Conservation (phyloP, 306 rosid genomes). For the Alnus rubra region DNA sequence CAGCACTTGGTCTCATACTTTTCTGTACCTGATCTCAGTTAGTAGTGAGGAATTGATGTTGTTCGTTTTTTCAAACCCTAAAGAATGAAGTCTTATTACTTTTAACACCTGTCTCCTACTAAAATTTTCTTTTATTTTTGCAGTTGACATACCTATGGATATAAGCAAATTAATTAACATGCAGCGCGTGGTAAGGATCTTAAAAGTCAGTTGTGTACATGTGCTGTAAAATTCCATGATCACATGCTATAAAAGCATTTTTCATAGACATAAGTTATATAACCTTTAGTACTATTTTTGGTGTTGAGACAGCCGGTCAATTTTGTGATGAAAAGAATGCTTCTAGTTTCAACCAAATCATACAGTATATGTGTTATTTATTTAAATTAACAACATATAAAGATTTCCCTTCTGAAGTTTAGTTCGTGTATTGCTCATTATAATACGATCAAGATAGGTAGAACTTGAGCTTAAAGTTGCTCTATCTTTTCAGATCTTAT, state of each 20-base stretch:
- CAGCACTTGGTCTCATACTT: not conserved
- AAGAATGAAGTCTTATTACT: constrained; percentile 5
- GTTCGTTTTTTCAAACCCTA: constrained; percentile 1
- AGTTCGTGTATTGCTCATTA: not conserved
- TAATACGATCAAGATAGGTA: not conserved
- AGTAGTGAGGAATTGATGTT: not conserved
- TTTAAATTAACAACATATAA: not conserved
- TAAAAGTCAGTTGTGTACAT: constrained; percentile 21
- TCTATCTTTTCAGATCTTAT: constrained; percentile 60
- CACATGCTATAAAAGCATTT: not conserved
- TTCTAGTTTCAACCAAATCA: not conserved
- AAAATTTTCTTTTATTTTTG: constrained; percentile 29
- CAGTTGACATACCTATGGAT: constrained; percentile 84
- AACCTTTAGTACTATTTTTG: not conserved
- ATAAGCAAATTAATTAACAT: constrained; percentile 69
- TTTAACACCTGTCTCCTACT: constrained; percentile 5
- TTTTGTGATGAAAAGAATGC: not conserved
- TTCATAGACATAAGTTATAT: not conserved
- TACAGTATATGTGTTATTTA: too few relatives aligned
- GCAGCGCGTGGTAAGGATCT: constrained; percentile 76
- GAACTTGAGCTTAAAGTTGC: constrained; percentile 14
- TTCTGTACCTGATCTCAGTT: constrained; percentile 14
- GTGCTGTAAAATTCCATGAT: constrained; percentile 10
- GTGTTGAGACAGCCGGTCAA: not conserved
- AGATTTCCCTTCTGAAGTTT: not conserved